These are phyloP conservation scores for Candida loeiensis DNA, from an alignment of 805 yeast genomes.

Conservation along the genomic window DNA sequence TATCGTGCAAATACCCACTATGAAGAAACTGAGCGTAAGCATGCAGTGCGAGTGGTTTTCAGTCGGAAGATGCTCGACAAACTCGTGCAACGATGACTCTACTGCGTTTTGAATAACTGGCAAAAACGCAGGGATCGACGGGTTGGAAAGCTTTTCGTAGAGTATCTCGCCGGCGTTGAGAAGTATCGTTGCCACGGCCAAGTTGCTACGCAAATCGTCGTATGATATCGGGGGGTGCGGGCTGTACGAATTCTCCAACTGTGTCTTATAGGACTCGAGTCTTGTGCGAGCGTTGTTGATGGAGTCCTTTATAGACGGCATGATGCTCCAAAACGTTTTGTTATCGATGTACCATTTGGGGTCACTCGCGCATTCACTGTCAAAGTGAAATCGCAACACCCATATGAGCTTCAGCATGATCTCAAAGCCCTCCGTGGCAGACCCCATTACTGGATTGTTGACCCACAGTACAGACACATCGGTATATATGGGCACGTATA, in stretches of 20 bases:
- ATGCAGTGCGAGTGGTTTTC: slow-evolving; percentile 11
- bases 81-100: slow-evolving; percentile 7
- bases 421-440: slow-evolving; percentile 35
- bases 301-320: slow-evolving; percentile 8
- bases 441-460: slow-evolving; percentile 42
- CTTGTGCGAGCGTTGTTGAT: slow-evolving; percentile 6
- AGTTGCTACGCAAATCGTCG: slow-evolving; percentile 11
- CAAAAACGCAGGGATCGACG: slow-evolving; percentile 10
- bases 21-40: slow-evolving; percentile 11
- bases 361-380: slow-evolving; percentile 2
- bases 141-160: slow-evolving; percentile 13
- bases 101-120: slow-evolving; percentile 10
- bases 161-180: slow-evolving; percentile 12
- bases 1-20: slow-evolving; percentile 8
- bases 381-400: slow-evolving; percentile 24
- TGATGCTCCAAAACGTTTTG: slow-evolving; percentile 11
- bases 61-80: background rate
- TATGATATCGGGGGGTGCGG: slow-evolving; percentile 6
- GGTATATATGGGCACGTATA: slow-evolving; percentile 32
- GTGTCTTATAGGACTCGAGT: slow-evolving; percentile 6
- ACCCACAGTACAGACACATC: slow-evolving; percentile 38
- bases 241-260: slow-evolving; percentile 1
- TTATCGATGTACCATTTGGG: slow-evolving; percentile 9
- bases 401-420: slow-evolving; percentile 36
- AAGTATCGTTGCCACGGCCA: slow-evolving; percentile 13